Evolutionary conservation across 2,329 filamentous ascomycete genomes (phyloP).

Genomic region (Colletotrichum siamense): DNA sequence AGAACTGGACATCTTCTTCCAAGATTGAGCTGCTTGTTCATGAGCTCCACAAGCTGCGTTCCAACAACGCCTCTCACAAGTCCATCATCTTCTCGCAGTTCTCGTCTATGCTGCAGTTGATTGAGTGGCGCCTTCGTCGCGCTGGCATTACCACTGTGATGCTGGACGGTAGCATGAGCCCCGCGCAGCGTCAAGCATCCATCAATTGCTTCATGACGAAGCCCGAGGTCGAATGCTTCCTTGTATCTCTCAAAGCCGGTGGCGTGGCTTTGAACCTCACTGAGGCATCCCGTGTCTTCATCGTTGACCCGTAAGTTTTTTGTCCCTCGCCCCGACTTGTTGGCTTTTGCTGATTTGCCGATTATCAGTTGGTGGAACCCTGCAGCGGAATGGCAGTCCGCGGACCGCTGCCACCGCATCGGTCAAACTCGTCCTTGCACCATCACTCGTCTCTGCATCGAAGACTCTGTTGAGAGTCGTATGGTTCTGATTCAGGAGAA

Average conservation of each 20-base stretch:
- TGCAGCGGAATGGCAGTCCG: conserved; percentile 99
- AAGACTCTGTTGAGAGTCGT: conserved; percentile 94
- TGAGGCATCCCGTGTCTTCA: conserved; percentile 93
- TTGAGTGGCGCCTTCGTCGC: conserved; percentile 94
- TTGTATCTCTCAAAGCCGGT: conserved; percentile 94
- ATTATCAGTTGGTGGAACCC: conserved; percentile 91
- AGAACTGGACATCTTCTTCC: conserved; percentile 96
- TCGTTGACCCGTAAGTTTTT: conserved; percentile 86
- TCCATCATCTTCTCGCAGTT: conserved; percentile 98
- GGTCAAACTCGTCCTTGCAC: conserved; percentile 93
- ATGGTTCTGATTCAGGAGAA: conserved; percentile 98
- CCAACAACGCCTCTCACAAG: conserved; percentile 92
- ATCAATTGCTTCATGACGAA: conserved; percentile 98
- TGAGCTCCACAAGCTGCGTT: conserved; percentile 89
- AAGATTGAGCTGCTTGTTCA: conserved; percentile 98
- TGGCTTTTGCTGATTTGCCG: conserved; percentile 24
- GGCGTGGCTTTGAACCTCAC: conserved; percentile 95
- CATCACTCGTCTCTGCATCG: conserved; percentile 93
- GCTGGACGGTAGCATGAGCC: conserved; percentile 97
- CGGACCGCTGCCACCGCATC: conserved; percentile 92
- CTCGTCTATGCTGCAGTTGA: conserved; percentile 94
- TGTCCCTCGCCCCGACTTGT: background rate
- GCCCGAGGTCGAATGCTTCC: conserved; percentile 90
- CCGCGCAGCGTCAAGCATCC: conserved; percentile 87
- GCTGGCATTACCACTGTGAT: conserved; percentile 99